Conservation (phyloP, 2,329 filamentous ascomycete genomes). For the Volutella citrinella region DNA sequence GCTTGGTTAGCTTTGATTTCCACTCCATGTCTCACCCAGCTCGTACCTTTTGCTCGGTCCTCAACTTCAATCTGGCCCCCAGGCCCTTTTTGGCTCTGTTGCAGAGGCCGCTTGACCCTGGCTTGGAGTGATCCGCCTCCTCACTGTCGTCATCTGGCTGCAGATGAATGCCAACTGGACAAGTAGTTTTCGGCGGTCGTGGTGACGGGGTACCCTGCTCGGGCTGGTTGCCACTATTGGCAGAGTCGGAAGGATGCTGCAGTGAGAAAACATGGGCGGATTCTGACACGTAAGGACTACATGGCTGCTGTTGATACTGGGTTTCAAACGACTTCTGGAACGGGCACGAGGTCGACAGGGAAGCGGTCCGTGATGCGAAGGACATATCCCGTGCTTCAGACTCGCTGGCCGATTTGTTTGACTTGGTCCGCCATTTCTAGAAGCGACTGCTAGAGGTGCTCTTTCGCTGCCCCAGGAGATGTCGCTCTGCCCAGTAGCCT, state of each 20-base stretch:
- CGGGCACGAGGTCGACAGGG: conserved; percentile 13
- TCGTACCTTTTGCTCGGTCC: conserved; percentile 13
- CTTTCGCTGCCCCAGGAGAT: conserved; percentile 26
- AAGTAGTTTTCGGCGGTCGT: too few relatives aligned
- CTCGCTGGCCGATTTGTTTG: conserved; percentile 35
- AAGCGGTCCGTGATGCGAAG: conserved; percentile 23
- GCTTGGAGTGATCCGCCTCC: too few relatives aligned
- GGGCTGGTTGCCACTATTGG: too few relatives aligned
- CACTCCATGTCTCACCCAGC: too few relatives aligned
- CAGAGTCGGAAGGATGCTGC: conserved; percentile 30
- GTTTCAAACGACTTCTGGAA: conserved; percentile 11
- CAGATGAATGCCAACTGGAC: too few relatives aligned
- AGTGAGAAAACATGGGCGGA: conserved; percentile 46
- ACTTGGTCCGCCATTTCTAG: conserved; percentile 41
- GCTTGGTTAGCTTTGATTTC: conserved; percentile 4
- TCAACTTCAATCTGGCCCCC: conserved; percentile 18
- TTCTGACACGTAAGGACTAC: conserved; percentile 46
- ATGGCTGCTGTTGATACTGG: conserved; percentile 16
- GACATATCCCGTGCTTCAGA: conserved; percentile 19
- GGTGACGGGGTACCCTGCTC: too few relatives aligned
- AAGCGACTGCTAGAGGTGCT: conserved; percentile 33
- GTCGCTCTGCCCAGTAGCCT: conserved; percentile 62
- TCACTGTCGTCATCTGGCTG: too few relatives aligned
- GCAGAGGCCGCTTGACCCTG: conserved; percentile 11
- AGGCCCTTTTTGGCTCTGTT: conserved; percentile 22